These are phyloP conservation scores for Candida gigantensis DNA, from an alignment of 1,139 yeast species.

Conservation along the genomic window DNA sequence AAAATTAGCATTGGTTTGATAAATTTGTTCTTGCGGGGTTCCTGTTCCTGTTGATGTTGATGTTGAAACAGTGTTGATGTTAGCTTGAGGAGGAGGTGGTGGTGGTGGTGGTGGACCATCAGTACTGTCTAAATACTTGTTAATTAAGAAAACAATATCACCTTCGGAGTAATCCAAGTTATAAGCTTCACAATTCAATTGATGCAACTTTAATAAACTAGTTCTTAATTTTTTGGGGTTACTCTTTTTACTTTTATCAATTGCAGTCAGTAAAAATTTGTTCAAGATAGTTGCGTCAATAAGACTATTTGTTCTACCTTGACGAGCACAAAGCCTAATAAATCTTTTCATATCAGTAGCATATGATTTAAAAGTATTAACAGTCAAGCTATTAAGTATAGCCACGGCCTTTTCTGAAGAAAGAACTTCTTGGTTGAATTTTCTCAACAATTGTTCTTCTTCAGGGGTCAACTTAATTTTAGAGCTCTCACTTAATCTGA, in stretches of 20 bases:
- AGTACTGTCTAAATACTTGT: slow-evolving; percentile 11
- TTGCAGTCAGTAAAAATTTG: slow-evolving; percentile 14
- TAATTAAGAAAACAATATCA: slow-evolving; percentile 58
- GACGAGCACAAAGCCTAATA: slow-evolving; percentile 16
- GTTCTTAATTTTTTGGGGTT: slow-evolving; percentile 14
- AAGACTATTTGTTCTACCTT: slow-evolving; percentile 14
- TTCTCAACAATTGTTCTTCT: slow-evolving; percentile 13
- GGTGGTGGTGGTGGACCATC: no score
- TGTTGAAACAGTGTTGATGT: no score
- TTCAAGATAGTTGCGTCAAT: slow-evolving; percentile 15
- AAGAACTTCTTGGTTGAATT: slow-evolving; percentile 17
- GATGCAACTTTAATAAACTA: slow-evolving; percentile 17
- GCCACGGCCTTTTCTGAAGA: slow-evolving; percentile 10
- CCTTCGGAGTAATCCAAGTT: slow-evolving; percentile 32
- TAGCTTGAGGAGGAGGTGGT: no score
- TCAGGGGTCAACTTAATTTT: slow-evolving; percentile 14
- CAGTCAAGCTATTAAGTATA: slow-evolving; percentile 13
- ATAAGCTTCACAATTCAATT: slow-evolving; percentile 16
- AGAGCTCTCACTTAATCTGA: slow-evolving; percentile 13
- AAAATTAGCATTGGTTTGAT: slow-evolving; percentile 9
- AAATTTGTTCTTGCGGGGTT: no score
- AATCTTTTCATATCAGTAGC: slow-evolving; percentile 17
- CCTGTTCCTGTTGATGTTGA: no score
- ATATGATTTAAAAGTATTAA: slow-evolving; percentile 17
- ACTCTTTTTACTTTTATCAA: slow-evolving; percentile 11